phyloP scores from a whole-genome alignment of 106 monocot genomes.

The Dendrobium officinale region DNA sequence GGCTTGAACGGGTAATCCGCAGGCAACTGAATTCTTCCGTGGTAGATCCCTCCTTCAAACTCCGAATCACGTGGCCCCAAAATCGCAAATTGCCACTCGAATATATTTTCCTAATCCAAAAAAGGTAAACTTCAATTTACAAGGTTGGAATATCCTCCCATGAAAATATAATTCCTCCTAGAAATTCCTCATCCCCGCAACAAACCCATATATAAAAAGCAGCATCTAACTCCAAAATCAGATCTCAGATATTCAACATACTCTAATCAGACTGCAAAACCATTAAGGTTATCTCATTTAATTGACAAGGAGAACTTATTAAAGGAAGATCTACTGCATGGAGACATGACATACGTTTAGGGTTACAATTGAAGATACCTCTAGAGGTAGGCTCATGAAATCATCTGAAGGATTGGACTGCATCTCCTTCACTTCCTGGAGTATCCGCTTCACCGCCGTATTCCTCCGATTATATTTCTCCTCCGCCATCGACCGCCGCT shows the following conservation, averaged over 20 bases:
- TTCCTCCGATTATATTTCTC: conserved; percentile 85
- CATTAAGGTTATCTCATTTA: neutral
- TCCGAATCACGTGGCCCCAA: conserved; percentile 78
- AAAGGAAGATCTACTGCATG: neutral
- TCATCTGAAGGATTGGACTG: conserved; percentile 91
- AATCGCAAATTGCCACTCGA: conserved; percentile 98
- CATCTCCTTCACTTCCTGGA: conserved; percentile 98
- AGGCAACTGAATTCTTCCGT: conserved; percentile 92
- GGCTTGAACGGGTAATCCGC: conserved; percentile 91
- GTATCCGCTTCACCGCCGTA: conserved; percentile 94
- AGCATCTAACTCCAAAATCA: neutral
- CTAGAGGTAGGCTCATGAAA: conserved; percentile 88
- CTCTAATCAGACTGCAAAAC: neutral
- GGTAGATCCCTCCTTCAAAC: conserved; percentile 95
- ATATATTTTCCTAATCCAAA: conserved; percentile 71
- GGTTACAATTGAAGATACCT: conserved; percentile 38
- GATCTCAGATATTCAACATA: neutral
- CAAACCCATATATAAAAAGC: neutral
- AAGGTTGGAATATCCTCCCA: neutral
- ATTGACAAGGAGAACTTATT: neutral
- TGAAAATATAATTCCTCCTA: neutral
- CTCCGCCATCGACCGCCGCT: conserved; percentile 32
- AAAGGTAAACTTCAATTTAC: neutral
- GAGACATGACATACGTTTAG: neutral
- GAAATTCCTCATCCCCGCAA: neutral